Conservation (phyloP, 345 rosid genomes). For the Gossypium mustelinum region DNA sequence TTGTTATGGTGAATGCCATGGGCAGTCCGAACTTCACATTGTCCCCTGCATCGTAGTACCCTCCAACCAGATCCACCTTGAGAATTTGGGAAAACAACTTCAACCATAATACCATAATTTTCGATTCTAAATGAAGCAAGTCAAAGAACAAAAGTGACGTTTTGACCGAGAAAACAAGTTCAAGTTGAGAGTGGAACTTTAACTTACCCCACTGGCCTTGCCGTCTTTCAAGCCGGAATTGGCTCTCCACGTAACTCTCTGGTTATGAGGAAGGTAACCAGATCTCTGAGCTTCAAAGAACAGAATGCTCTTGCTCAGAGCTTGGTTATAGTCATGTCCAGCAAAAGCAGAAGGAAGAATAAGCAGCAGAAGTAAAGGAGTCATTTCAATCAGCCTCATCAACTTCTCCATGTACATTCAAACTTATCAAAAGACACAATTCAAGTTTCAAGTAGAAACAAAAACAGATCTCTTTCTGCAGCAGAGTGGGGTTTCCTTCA, state of each 20-base stretch:
- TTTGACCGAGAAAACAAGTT: background rate
- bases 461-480: slow-evolving; percentile 16
- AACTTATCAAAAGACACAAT: background rate
- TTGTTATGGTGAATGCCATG: slow-evolving; percentile 95
- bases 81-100: background rate
- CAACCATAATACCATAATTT: background rate
- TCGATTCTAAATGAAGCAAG: background rate
- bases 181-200: background rate
- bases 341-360: slow-evolving; percentile 57
- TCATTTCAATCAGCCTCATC: slow-evolving; percentile 29
- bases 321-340: slow-evolving; percentile 89
- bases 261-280: slow-evolving; percentile 76
- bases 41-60: slow-evolving; percentile 99
- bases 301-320: slow-evolving; percentile 87
- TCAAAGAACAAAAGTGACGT: too few relatives aligned
- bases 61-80: slow-evolving; percentile 96
- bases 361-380: slow-evolving; percentile 49
- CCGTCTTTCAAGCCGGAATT: slow-evolving; percentile 91
- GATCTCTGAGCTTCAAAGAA: slow-evolving; percentile 99
- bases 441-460: background rate
- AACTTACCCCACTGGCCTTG: slow-evolving; percentile 91
- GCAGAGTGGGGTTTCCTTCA: slow-evolving; percentile 7
- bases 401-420: slow-evolving; percentile 30
- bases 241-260: slow-evolving; percentile 88
- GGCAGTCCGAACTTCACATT: slow-evolving; percentile 98